A percentile compares a stretch with the other conserved stretches of the same genome.
Evolutionary conservation across 768 basidiomycete species (phyloP).

Genomic region (Lentinula boryana): DNA sequence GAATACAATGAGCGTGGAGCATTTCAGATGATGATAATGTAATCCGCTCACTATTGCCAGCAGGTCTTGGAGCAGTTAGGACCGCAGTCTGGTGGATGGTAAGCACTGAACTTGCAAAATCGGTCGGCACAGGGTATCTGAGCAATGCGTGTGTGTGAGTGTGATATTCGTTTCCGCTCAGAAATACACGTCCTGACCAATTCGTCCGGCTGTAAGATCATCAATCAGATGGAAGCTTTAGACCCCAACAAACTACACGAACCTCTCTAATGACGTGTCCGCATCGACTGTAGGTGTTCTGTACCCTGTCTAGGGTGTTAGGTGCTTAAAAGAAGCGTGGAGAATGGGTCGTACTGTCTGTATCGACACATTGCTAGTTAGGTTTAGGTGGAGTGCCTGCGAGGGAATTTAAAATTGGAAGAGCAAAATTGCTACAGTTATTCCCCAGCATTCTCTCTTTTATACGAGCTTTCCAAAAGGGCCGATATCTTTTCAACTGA

Average conservation of each 20-base stretch:
- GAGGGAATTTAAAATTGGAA: not conserved
- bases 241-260: conserved; percentile 13
- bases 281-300: conserved; percentile 54
- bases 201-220: conserved; percentile 45
- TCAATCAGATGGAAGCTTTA: conserved; percentile 9
- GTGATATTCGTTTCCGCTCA: conserved; percentile 8
- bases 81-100: conserved; percentile 55
- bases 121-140: conserved; percentile 64
- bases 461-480: conserved; percentile 9
- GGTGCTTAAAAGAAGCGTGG: not conserved
- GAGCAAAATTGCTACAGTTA: not conserved
- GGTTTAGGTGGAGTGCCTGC: not conserved
- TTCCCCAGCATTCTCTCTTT: conserved; percentile 3
- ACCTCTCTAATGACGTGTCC: conserved; percentile 51
- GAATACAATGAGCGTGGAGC: not conserved
- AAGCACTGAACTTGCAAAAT: conserved; percentile 66
- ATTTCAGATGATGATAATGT: not conserved
- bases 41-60: conserved; percentile 67
- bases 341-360: conserved; percentile 50
- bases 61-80: conserved; percentile 56
- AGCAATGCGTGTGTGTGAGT: conserved; percentile 14
- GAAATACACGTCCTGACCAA: conserved; percentile 33
- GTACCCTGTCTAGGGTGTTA: conserved; percentile 41
- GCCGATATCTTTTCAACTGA: conserved; percentile 8
- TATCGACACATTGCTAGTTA: conserved; percentile 54